Percentiles rank a stretch among this genome's conserved stretches.
These are phyloP conservation scores for Ramularia collo-cygni DNA, from an alignment of 2,329 filamentous ascomycete genomes.

Conservation along the genomic window DNA sequence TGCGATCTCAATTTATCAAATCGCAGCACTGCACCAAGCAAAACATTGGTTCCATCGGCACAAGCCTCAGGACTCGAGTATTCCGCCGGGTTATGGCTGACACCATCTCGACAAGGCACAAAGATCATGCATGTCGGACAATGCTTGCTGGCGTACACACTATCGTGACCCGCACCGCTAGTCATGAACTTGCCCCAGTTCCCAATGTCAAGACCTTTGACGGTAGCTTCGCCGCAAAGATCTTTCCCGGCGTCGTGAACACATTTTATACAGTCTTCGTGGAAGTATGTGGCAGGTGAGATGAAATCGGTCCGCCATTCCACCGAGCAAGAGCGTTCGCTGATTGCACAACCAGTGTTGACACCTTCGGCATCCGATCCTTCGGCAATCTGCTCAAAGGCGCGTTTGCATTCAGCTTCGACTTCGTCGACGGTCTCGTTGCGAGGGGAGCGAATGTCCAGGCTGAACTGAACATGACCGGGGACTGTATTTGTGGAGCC, in stretches of 20 bases:
- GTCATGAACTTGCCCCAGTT: conserved; percentile 46
- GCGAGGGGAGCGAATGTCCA: conserved; percentile 58
- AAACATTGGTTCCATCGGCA: conserved; percentile 42
- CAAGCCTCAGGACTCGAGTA: conserved; percentile 42
- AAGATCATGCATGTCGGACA: conserved; percentile 46
- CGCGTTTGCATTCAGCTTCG: conserved; percentile 48
- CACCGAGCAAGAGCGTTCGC: conserved; percentile 39
- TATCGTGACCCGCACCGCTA: conserved; percentile 59
- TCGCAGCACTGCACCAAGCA: conserved; percentile 44
- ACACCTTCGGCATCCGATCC: conserved; percentile 48
- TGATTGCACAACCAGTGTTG: conserved; percentile 38
- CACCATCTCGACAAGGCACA: conserved; percentile 41
- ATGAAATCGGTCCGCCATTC: conserved; percentile 57
- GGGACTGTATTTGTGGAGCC: conserved; percentile 70
- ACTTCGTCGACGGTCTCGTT: conserved; percentile 53
- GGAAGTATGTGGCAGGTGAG: conserved; percentile 57
- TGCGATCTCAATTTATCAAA: conserved; percentile 42
- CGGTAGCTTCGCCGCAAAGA: conserved; percentile 47
- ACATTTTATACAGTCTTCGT: conserved; percentile 59
- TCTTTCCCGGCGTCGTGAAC: conserved; percentile 54
- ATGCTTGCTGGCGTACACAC: conserved; percentile 38
- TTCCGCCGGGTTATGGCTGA: conserved; percentile 43
- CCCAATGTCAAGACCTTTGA: conserved; percentile 29
- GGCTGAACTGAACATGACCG: conserved; percentile 57
- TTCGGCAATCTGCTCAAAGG: conserved; percentile 54